Evolutionary conservation across 2,329 filamentous ascomycete species (phyloP).

Genomic region (Stenocarpella maydis): DNA sequence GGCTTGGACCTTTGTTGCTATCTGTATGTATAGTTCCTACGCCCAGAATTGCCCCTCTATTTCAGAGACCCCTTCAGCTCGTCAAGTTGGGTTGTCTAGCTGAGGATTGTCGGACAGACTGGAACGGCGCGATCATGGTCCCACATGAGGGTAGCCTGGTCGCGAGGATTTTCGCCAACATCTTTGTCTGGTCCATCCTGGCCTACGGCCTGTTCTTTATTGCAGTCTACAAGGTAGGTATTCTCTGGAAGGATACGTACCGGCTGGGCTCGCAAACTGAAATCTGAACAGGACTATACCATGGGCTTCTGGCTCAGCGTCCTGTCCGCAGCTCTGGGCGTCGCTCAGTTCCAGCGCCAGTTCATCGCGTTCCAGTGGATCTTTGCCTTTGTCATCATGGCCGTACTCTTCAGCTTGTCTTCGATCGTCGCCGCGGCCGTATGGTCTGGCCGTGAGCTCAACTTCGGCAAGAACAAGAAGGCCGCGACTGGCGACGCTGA

Average conservation of each 20-base stretch:
- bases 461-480: constrained; percentile 54
- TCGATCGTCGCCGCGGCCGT: constrained; percentile 70
- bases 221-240: constrained; percentile 70
- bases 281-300: constrained; percentile 65
- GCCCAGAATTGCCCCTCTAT: neutral
- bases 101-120: constrained; percentile 54
- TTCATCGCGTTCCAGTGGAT: constrained; percentile 88
- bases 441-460: constrained; percentile 65
- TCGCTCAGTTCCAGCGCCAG: constrained; percentile 78
- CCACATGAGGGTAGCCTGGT: constrained; percentile 70
- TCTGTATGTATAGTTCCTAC: constrained; percentile 53
- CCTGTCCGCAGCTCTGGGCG: constrained; percentile 76
- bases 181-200: constrained; percentile 87
- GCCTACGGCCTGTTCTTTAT: constrained; percentile 82
- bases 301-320: constrained; percentile 83
- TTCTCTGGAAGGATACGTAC: neutral
- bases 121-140: constrained; percentile 87
- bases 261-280: neutral
- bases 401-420: constrained; percentile 74
- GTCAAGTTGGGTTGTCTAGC: neutral
- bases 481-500: constrained; percentile 57
- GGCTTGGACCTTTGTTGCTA: constrained; percentile 84
- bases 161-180: constrained; percentile 82
- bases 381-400: constrained; percentile 87
- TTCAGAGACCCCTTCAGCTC: neutral